These are phyloP conservation scores for Suhomyces atakaporum DNA, from an alignment of 1,139 yeast genomes.

Conservation along the genomic window DNA sequence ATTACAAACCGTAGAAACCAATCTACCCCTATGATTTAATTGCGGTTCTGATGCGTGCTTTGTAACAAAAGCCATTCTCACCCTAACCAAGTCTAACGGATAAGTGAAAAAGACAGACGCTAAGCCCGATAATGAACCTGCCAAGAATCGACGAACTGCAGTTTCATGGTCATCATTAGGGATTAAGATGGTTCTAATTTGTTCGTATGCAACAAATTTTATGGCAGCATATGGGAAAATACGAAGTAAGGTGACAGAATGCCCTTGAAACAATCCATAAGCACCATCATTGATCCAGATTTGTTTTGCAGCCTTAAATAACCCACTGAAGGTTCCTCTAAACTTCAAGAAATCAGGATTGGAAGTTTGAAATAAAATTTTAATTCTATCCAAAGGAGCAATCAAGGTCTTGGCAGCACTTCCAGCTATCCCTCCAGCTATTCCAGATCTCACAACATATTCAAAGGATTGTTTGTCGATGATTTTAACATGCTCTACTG, in stretches of 20 bases:
- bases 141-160: conserved; percentile 72
- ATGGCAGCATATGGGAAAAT: conserved; percentile 97
- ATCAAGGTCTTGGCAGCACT: conserved; percentile 91
- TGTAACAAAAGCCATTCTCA: conserved; percentile 88
- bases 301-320: conserved; percentile 67
- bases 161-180: conserved; percentile 78
- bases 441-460: conserved; percentile 78
- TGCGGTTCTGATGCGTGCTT: conserved; percentile 20
- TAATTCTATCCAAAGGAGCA: conserved; percentile 94
- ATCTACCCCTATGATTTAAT: conserved; percentile 47
- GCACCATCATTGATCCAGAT: conserved; percentile 76
- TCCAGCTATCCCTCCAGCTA: conserved; percentile 97
- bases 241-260: conserved; percentile 85
- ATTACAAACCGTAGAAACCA: conserved; percentile 52
- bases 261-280: conserved; percentile 89
- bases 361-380: conserved; percentile 91
- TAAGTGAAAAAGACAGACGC: conserved; percentile 87
- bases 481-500: conserved; percentile 19
- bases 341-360: conserved; percentile 84
- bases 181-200: conserved; percentile 75
- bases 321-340: conserved; percentile 79
- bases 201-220: conserved; percentile 97
- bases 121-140: conserved; percentile 90
- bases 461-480: conserved; percentile 72
- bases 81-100: conserved; percentile 89